Evolutionary conservation across 2,329 filamentous ascomycete species (phyloP), one percentile per base, ranked within the genome.

Genomic region (Penicillium sclerotigenum): DNA sequence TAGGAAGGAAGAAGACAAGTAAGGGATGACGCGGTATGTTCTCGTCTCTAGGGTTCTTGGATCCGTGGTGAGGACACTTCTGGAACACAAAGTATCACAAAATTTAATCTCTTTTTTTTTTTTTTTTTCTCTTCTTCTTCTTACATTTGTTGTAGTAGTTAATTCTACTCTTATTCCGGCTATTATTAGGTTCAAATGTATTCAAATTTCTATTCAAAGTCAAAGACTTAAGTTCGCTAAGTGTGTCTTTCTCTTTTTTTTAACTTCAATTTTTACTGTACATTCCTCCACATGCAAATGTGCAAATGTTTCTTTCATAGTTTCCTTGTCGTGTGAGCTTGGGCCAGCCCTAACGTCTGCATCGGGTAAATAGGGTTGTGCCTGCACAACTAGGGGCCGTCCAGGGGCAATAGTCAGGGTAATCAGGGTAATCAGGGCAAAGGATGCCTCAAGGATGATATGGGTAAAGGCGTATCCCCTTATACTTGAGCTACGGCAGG

Each of bases 291-390:
- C 40, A 52, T 53, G 51, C 51, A 20, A n/a, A n/a, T n/a, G n/a
- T n/a, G n/a, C n/a, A n/a, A n/a, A 47, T 26, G 20, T 26, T 29
- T 46, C 42, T 46, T 60, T 53, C 48, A 59, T 60, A 60, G 49
- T 60, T 60, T 47, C 38, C 29, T 34, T 11, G 54, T 60, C 56
- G 59, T 62, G 61, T 62, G 58, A 52, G 58, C 53, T 40, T 29
- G 47, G 46, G 52, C 52, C 60, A 64, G 60, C 63, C 63, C 63
- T 65, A 65, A 59, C n/a, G 20, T 41, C 63, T 51, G 42, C 20
- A 63, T 63, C 51, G 54, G 60, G 63, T 60, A 63, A 55, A 58
- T 65, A 65, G 63, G 63, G 63, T 56, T 63, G 56, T 54, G 38
- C 37, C 26, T 48, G 36, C 47, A 33, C 49, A 14, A 47, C 49